Evolutionary conservation across 768 basidiomycete species (phyloP), one percentile per base, ranked within the genome.

Genomic region (Daedalea quercina): DNA sequence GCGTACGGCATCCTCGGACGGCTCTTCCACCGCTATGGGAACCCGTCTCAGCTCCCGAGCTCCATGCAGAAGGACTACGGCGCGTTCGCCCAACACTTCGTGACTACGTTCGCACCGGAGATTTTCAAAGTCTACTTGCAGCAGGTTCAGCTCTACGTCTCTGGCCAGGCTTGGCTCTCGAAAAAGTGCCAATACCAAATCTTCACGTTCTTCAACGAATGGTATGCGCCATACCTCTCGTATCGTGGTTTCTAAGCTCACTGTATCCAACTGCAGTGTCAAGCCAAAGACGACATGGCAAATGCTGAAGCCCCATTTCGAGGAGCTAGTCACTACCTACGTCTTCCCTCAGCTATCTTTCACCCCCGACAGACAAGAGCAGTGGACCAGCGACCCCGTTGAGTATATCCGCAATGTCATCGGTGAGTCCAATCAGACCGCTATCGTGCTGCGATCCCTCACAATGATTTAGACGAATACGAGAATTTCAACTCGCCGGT

Each of bases 211-310:
- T 84, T 94, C 62, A 87, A 84, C 7, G 89, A 92, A 64, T 94
- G 93, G 92, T 91, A 59, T n/a, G 52, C 41, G 7, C 51, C 34
- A 20, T 15, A 15, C 9, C 20, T 22, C 34, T 9, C 8, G 7
- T 24, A 12, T 19, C 7, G 25, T 17, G 22, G n/a, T 15, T 20
- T 4, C 47, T 9, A 31, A n/a, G 25, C 6, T 8, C n/a, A 23
- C 13, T 11, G 7, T 22, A 13, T 37, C 8, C 7, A 9, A 4
- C 9, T 52, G 7, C 48, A 94, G 92, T 60, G 81, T 95, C 60
- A 94, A 94, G 70, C 93, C 93, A 13, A 92, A 90, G 63, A 80
- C 89, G n/a, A 95, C 90, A 3, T 94, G 92, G 91, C 70, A 75
- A 2, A 76, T 90, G 34, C 78, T 95, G 64, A 93, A 93, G 67